Evolutionary conservation across 768 basidiomycete species (phyloP), one percentile per base, ranked within the genome.

Genomic region (Tylopilus rubrobrunneus): DNA sequence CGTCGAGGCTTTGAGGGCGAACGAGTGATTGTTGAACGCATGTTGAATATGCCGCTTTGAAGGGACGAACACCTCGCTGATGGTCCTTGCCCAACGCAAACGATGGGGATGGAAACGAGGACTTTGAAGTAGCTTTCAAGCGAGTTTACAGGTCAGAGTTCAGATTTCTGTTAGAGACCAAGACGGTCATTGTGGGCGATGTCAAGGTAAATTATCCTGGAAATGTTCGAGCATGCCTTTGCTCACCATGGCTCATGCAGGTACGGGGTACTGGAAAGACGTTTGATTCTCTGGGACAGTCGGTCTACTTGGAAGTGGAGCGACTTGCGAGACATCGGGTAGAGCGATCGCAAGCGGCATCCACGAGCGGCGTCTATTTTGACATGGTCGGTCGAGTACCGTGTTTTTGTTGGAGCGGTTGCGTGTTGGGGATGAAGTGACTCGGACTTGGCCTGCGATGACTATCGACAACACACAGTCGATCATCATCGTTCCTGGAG

Each of bases 401-500:
- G 87, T 98, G 25, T 96, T 78, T 68, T 64, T 85, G 61, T 72
- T 98, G 56, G 82, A 81, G 41, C 72, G 74, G 14, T 70, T 97
- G 53, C 74, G 73, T 0, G 73, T 84, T 12, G 94, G 93, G 4
- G 87, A 92, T 52, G 73, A 76, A 39, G 74, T 96, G n/a, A n/a
- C n/a, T n/a, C n/a, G n/a, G 27, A 71, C 79, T 42, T 95, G 95
- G 8, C 94, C 96, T 9, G 92, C 93, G 34, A 87, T 98, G 82
- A 87, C 98, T 56, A 90, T 97, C 62, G 95, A 98, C 69, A 78
- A 91, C 60, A 98, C 95, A 21, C 96, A 97, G 74, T 97, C 95
- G 23, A 91, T 98, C 56, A 87, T 98, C 31, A 71, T 98, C 5
- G 83, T 92, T 21, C 88, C 91, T 0, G 83, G 78, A 15, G 83